phyloP scores from a whole-genome alignment of 2,329 filamentous ascomycete species.

The Clarireedia homoeocarpa region DNA sequence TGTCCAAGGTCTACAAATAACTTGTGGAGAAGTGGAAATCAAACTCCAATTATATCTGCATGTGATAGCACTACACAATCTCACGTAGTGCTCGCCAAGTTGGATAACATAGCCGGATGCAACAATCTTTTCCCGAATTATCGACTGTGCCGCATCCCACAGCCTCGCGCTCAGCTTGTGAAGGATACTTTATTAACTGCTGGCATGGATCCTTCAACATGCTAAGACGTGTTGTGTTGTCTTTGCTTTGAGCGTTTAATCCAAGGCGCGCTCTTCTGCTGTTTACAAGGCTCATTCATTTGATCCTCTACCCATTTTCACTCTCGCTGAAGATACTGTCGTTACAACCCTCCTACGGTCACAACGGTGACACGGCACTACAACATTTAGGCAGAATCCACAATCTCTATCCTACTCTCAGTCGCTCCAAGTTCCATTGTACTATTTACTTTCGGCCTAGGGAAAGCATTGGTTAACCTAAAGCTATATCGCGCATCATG shows the following conservation, averaged over 20 bases:
- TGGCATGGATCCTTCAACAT: neutral
- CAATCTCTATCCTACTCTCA: neutral
- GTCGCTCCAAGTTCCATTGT: neutral
- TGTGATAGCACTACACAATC: no score
- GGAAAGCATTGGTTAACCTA: neutral
- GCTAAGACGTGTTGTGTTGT: neutral
- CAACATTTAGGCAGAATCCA: neutral
- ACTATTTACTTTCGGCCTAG: neutral
- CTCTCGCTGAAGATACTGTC: neutral
- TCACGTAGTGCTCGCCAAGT: no score
- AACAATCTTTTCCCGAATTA: no score
- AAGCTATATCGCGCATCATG: conserved; percentile 35
- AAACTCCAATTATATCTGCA: no score
- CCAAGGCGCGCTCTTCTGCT: neutral
- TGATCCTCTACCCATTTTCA: neutral
- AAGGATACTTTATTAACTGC: neutral
- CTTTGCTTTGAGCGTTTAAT: neutral
- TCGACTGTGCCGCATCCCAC: neutral
- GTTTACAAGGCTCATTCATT: neutral
- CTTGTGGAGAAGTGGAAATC: no score
- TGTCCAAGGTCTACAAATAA: no score
- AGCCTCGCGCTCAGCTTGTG: conserved; percentile 1
- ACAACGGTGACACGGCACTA: no score
- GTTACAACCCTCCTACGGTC: neutral
- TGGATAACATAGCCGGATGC: no score